Base-by-base conservation (phyloP, 2,329 filamentous ascomycete species). In the Talaromyces islandicus region DNA sequence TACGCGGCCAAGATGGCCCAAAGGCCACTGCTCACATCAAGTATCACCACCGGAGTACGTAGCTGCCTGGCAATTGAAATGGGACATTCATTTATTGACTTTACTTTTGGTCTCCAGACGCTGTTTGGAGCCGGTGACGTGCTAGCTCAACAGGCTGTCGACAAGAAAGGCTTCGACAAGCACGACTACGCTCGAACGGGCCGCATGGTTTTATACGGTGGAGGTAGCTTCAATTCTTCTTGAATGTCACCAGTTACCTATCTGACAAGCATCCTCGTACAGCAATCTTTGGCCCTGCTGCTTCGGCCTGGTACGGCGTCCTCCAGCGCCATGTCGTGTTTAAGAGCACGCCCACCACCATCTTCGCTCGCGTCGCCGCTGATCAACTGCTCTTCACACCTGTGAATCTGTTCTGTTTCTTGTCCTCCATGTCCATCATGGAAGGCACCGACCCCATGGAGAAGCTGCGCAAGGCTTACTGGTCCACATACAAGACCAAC, bases 41-140 rank as follows among this genome's bases (percentile, higher is more conserved):
- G 88, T 73, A 79, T 96, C 68, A 96, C 92, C 60, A 97, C 93
- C 43, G 89, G 91, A 54, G 84, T 86, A 74, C 54, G 75, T 67
- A 14, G 12, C 19, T 68, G 66, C 52, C 35, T 10, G 50, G 24
- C 27, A 27, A 52, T 27, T 46, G n/a, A 46, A 14, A 24, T 19
- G 9, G 7, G 21, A 19, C 9, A 24, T 21, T 29, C 25, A 7
- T 46, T 24, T 24, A 46, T 24, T 46, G 43, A 46, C 43, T 24
- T 24, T 4, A 10, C 30, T 38, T 30, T 43, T 59, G n/a, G 61
- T 51, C 50, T 53, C 48, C 64, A 87, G 84, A 74, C 97, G 62
- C 87, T 99, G 64, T 99, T 97, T 74, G 92, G 89, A 61, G 90
- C 92, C 14, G 94, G 94, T 69, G 94, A 99, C 78, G 82, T 89